phyloP scores from a whole-genome alignment of 768 basidiomycete species.

The Hypsizygus marmoreus region DNA sequence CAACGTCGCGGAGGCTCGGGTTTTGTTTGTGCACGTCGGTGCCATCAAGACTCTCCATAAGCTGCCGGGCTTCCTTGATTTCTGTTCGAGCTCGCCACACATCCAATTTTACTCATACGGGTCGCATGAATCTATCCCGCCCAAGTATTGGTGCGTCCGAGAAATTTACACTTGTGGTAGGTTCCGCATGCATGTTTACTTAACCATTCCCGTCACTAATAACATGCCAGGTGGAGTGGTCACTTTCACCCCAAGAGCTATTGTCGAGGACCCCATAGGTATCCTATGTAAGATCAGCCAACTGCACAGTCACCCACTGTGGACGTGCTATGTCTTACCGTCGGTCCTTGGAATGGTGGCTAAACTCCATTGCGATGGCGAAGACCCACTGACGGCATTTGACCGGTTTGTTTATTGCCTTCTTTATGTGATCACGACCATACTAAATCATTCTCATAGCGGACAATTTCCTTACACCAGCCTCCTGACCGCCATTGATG shows the following conservation, averaged over 20 bases:
- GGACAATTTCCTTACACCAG: slow-evolving; percentile 39
- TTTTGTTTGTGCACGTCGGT: slow-evolving; percentile 70
- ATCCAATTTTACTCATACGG: slow-evolving; percentile 72
- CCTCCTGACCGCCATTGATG: slow-evolving; percentile 52
- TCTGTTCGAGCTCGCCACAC: slow-evolving; percentile 44
- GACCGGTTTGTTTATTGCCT: slow-evolving; percentile 36
- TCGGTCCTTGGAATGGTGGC: slow-evolving; percentile 60
- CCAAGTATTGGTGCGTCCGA: slow-evolving; percentile 57
- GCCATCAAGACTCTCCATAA: slow-evolving; percentile 50
- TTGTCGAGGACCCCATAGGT: slow-evolving; percentile 54
- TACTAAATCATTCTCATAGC: slow-evolving; percentile 25
- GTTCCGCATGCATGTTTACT: slow-evolving; percentile 15
- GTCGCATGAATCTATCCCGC: slow-evolving; percentile 54
- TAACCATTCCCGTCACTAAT: background rate
- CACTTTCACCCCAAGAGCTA: slow-evolving; percentile 66
- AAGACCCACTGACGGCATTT: slow-evolving; percentile 42
- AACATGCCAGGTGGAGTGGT: slow-evolving; percentile 67
- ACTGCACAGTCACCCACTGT: slow-evolving; percentile 62
- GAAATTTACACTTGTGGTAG: slow-evolving; percentile 72
- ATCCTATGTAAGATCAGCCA: slow-evolving; percentile 49
- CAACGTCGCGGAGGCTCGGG: slow-evolving; percentile 38
- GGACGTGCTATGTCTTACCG: slow-evolving; percentile 70
- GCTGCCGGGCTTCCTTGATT: slow-evolving; percentile 50
- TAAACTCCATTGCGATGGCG: slow-evolving; percentile 34
- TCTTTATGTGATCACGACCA: background rate